Evolutionary conservation across 2,329 filamentous ascomycete genomes (phyloP), one percentile per base, ranked within the genome.

Genomic region (Microcera coccophila): DNA sequence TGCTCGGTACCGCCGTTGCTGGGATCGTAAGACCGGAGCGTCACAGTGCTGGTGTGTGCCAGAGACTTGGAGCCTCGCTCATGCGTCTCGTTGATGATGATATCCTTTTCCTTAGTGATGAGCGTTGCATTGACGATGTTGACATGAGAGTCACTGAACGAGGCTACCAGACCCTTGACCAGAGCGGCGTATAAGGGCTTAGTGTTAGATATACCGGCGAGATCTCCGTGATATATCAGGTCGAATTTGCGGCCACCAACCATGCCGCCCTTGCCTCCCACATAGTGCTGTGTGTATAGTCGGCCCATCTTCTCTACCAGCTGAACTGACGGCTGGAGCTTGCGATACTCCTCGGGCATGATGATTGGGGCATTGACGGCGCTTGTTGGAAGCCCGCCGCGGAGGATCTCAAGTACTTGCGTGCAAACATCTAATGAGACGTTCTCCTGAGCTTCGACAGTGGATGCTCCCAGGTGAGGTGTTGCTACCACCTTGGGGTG

Each of bases 291-390:
- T 1, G 85, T 90, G 60, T 90, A 91, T 1, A 91, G 68, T 3
- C 75, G 76, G 2, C 87, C 87, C 78, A 93, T 87, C 55, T 84
- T 85, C 64, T 93, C 87, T 9, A 90, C 75, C 1, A 93, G 74
- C 8, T 73, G 72, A 5, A 91, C 85, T 53, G 87, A 90, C 0
- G 87, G 87, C 55, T 87, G 83, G 4, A 91, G 71, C 47, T 84
- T 87, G 48, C 81, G 75, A 60, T 88, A 90, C 64, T 91, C 87
- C 49, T 90, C 86, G 0, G 86, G 85, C 14, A 90, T 70, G 48
- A 91, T 91, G 41, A 91, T 76, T 4, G 87, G 87, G 0, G 86
- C 87, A 51, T 93, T 91, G 59, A 91, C 87, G 4, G 87, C 86
- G 16, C 77, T 81, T 1, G 85, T 85, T 0, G 87, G 87, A 2